These are phyloP conservation scores for Symbiotaphrina buchneri DNA, from an alignment of 495 filamentous ascomycete species.

Conservation along the genomic window DNA sequence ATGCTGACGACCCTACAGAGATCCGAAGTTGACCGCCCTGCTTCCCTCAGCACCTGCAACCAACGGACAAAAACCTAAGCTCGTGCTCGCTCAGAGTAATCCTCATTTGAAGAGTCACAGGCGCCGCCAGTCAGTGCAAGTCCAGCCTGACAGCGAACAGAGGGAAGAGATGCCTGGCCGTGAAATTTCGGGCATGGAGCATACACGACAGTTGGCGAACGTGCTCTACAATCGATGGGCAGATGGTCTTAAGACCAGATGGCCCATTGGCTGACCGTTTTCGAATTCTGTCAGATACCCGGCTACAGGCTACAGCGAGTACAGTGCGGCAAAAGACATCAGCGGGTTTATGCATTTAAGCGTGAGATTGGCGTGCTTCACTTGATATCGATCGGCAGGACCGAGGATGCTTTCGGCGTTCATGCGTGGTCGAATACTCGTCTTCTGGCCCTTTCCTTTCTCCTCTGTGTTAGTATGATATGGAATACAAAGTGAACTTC, in stretches of 20 bases:
- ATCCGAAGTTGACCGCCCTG: constrained; percentile 25
- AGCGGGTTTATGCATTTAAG: too few species aligned
- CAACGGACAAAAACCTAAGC: constrained; percentile 30
- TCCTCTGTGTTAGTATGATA: too few species aligned
- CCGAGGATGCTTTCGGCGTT: too few species aligned
- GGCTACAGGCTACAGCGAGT: too few species aligned
- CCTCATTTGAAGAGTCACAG: constrained; percentile 63
- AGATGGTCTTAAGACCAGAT: constrained; percentile 60
- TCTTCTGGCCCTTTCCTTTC: too few species aligned
- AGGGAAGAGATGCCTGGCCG: constrained; percentile 18
- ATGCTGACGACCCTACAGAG: constrained; percentile 12
- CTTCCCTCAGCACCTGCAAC: constrained; percentile 19
- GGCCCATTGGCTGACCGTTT: constrained; percentile 28
- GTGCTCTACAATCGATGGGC: constrained; percentile 80
- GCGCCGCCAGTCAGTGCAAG: constrained; percentile 38
- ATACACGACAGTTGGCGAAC: constrained; percentile 71
- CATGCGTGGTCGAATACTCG: too few species aligned
- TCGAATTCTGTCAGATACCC: not conserved
- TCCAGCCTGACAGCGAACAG: too few species aligned
- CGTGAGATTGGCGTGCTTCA: too few species aligned
- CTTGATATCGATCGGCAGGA: too few species aligned
- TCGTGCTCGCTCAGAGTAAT: constrained; percentile 62
- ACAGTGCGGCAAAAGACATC: too few species aligned
- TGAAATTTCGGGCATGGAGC: constrained; percentile 57
- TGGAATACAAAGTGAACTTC: too few species aligned